phyloP scores from a whole-genome alignment of 2,329 filamentous ascomycete genomes.

The Dothiorella sarmentorum region DNA sequence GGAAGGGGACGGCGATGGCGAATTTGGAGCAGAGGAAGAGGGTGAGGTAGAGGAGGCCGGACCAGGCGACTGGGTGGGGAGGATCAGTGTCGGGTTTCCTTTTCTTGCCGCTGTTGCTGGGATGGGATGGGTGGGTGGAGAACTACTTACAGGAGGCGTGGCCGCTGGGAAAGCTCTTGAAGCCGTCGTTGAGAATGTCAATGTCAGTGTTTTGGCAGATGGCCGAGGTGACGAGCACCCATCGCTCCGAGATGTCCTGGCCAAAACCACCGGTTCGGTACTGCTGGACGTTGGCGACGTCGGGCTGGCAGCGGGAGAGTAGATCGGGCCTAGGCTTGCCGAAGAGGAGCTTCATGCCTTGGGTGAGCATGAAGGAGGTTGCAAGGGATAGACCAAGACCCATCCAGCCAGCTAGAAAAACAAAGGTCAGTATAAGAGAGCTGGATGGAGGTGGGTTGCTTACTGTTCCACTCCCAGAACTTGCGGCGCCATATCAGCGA shows the following conservation, averaged over 20 bases:
- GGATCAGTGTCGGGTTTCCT: not conserved
- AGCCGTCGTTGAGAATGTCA: slow-evolving; percentile 69
- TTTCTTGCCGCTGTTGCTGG: too few species aligned
- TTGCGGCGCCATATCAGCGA: slow-evolving; percentile 73
- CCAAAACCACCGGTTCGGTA: slow-evolving; percentile 63
- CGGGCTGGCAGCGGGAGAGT: slow-evolving; percentile 70
- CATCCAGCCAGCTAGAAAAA: slow-evolving; percentile 61
- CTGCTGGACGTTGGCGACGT: slow-evolving; percentile 55
- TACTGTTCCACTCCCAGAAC: slow-evolving; percentile 77
- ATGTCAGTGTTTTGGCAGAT: slow-evolving; percentile 70
- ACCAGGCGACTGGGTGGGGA: slow-evolving; percentile 58
- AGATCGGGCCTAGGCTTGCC: slow-evolving; percentile 64
- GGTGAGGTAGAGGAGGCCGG: slow-evolving; percentile 78
- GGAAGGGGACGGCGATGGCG: slow-evolving; percentile 68
- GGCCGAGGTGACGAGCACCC: slow-evolving; percentile 67
- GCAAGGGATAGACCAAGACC: slow-evolving; percentile 72
- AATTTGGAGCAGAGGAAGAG: slow-evolving; percentile 86
- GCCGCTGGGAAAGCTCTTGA: slow-evolving; percentile 78
- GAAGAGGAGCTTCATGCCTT: slow-evolving; percentile 75
- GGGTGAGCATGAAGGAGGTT: slow-evolving; percentile 74
- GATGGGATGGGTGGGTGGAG: not conserved
- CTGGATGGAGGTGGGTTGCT: too few species aligned
- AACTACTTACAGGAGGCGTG: slow-evolving; percentile 61
- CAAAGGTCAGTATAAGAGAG: not conserved
- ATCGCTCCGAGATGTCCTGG: slow-evolving; percentile 50